Evolutionary conservation across 495 filamentous ascomycete species (phyloP).

Genomic region (Penicillium malachiteum): DNA sequence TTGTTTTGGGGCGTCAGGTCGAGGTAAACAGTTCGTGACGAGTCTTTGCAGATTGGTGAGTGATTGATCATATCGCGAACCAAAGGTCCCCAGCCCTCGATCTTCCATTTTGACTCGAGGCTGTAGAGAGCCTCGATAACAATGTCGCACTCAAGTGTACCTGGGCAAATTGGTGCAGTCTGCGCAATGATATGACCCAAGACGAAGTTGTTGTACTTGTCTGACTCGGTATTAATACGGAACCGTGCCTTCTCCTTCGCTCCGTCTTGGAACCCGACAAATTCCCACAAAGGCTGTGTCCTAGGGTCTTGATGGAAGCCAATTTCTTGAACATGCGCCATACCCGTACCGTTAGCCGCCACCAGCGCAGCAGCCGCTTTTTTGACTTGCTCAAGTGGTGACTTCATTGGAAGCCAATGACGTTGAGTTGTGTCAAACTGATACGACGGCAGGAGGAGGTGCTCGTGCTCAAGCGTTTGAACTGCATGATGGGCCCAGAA

Average conservation of each 20-base stretch:
- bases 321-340: not conserved
- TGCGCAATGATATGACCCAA: slow-evolving; percentile 42
- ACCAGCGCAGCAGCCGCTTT: not conserved
- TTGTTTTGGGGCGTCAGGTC: no score
- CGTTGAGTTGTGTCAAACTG: slow-evolving; percentile 42
- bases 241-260: not conserved
- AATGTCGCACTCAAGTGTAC: slow-evolving; percentile 43
- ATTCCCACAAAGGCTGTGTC: not conserved
- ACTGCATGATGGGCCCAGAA: slow-evolving; percentile 50
- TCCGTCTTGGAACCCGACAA: not conserved
- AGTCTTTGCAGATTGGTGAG: no score
- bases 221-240: not conserved
- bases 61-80: no score
- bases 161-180: slow-evolving; percentile 50
- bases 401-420: slow-evolving; percentile 29
- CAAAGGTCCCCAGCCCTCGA: no score
- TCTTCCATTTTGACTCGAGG: slow-evolving; percentile 13
- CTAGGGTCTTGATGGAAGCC: not conserved
- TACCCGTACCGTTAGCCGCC: not conserved
- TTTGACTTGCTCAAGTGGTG: not conserved
- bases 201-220: not conserved
- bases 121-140: slow-evolving; percentile 45
- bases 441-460: slow-evolving; percentile 51
- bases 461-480: slow-evolving; percentile 36
- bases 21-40: no score